Base-by-base conservation (phyloP, 768 basidiomycete genomes). In the Dentipellis sp. region DNA sequence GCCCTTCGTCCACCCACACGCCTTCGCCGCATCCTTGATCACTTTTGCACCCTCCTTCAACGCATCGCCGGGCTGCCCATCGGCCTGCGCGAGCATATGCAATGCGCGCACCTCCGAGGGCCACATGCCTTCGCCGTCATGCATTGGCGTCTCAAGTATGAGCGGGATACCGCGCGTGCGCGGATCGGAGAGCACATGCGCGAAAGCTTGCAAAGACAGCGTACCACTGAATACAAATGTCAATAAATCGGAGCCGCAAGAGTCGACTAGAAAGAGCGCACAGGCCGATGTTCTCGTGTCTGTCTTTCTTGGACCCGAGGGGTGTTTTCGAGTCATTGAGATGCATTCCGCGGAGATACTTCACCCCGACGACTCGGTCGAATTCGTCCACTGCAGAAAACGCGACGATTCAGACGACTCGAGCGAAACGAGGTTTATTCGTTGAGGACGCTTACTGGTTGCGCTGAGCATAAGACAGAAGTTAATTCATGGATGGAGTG, bases 281-380 rank as follows among this genome's bases (percentile, higher is more conserved):
- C 86, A 88, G 66, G 19, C 92, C 92, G 38, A 94, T 84, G 59
- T 91, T 93, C 67, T 91, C 83, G 61, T 94, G 92, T 39, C 88
- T 71, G 63, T 94, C 92, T 60, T 81, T 84, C 61, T 78, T 84
- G 11, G 85, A 84, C 3, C 74, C 78, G 11, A 81, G 73, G 1
- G 71, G 73, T 9, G 77, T 78, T 66, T 90, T 89, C 11, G 87
- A 88, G 66, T 93, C 91, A 65, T 94, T 94, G 47, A 93, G 65
- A 63, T 94, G 92, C 79, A 93, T 86, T 1, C 85, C 91, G 3
- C 81, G 77, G 14, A 94, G 80, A 65, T 91, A 93, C 11, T 74
- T 65, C 22, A 89, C 62, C 1, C 92, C 89, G 3, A 94, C 75
- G 57, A 78, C 71, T n/a, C 73, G 63, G 35, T 88, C 83, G 61